phyloP scores from a whole-genome alignment of 768 basidiomycete genomes.

The Naganishia onofrii region DNA sequence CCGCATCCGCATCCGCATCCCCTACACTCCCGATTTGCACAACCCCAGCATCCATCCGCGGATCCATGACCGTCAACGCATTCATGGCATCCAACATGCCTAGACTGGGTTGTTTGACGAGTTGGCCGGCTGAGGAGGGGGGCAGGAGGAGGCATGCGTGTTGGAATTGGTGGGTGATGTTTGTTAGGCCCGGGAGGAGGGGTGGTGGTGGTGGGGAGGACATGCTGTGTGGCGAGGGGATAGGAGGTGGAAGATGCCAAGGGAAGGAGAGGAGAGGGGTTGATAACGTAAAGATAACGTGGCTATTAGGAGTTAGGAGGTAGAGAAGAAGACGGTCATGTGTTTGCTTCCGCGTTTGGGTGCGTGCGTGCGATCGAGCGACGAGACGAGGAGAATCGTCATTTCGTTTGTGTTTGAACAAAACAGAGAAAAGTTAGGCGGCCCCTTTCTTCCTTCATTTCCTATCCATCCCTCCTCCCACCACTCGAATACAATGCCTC shows the following conservation, averaged over 20 bases:
- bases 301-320: too few species aligned
- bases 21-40: conserved; percentile 47
- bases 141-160: background rate
- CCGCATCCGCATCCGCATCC: background rate
- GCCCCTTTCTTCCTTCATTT: too few species aligned
- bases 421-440: too few species aligned
- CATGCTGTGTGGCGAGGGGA: background rate
- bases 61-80: conserved; percentile 86
- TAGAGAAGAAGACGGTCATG: too few species aligned
- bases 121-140: conserved; percentile 52
- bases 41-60: conserved; percentile 81
- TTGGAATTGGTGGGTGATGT: background rate
- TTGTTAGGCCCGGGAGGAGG: background rate
- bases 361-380: too few species aligned
- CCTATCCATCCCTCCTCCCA: background rate
- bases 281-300: too few species aligned
- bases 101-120: conserved; percentile 69
- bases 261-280: too few species aligned
- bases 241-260: too few species aligned
- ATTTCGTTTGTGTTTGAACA: too few species aligned
- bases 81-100: conserved; percentile 88
- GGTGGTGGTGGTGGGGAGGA: too few species aligned
- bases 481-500: background rate
- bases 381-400: too few species aligned
- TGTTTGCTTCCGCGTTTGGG: too few species aligned